Conservation (phyloP, 495 filamentous ascomycete genomes). For the Cercophora samala region DNA sequence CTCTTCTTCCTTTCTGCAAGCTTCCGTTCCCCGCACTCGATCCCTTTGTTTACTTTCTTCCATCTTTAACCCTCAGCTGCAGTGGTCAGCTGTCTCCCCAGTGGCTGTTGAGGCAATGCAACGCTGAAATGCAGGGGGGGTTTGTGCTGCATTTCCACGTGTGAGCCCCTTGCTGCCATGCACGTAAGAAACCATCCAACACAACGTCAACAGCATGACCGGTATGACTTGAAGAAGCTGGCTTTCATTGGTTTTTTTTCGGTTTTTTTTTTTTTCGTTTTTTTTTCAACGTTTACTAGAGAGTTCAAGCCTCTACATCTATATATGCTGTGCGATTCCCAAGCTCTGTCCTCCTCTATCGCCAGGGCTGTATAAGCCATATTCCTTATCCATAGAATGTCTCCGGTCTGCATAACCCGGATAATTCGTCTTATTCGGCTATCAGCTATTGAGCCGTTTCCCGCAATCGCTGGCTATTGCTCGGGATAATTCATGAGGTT, state of each 20-base stretch:
- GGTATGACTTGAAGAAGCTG: background rate
- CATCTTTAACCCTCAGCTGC: background rate
- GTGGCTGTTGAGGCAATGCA: background rate
- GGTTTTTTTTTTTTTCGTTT: too few relatives aligned
- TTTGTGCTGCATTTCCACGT: background rate
- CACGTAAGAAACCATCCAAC: background rate
- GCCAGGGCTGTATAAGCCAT: background rate
- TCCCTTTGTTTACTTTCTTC: background rate
- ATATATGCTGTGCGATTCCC: background rate
- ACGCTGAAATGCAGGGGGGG: background rate
- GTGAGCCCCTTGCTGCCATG: background rate
- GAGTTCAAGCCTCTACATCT: too few relatives aligned
- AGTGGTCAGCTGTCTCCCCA: background rate
- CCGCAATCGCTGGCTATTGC: slow-evolving; percentile 7
- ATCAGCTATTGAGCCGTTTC: slow-evolving; percentile 20
- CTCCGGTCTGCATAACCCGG: slow-evolving; percentile 10
- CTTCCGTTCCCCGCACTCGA: background rate
- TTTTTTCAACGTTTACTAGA: too few relatives aligned
- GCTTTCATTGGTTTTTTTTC: background rate
- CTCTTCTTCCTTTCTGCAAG: background rate
- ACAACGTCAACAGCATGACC: background rate
- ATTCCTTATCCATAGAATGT: background rate
- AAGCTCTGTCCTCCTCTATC: background rate
- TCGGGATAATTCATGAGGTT: background rate
- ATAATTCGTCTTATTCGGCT: slow-evolving; percentile 19